Evolutionary conservation across 495 filamentous ascomycete species (phyloP), one percentile per base, ranked within the genome.

Genomic region (Hypoxylon lenormandii): DNA sequence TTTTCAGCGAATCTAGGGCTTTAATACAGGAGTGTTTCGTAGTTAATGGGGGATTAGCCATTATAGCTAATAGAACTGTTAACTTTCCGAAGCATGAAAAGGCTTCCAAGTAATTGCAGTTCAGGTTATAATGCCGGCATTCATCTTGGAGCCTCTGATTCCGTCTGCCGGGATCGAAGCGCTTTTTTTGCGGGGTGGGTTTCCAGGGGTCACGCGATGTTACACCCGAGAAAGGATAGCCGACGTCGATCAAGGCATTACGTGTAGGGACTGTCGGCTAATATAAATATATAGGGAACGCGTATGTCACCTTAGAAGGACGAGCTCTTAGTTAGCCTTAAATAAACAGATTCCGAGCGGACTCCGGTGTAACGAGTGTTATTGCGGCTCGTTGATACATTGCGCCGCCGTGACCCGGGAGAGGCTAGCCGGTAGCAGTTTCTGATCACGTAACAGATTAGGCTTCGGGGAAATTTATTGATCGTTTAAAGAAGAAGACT

Each of bases 251-350:
- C 10, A 54, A 21, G 21, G 21, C 18, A 19, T 66, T 47, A 50
- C 55, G 64, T 55, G 43, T 30, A 43, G 7, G 26, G 21, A 28
- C 21, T 42, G 49, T 40, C 55, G 64, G 55, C 42, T 66, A 66
- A 66, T 66, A 53, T 47, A 18, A 45, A 52, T 50, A 65, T 65
- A 51, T 45, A 58, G 13, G 18, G 60, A 64, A 64, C 60, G 52
- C 60, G 52, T 64, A 64, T 43, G 43, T 36, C 43, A 43, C 55
- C 49, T 64, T 7, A 48, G 13, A 50, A 26, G 30, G 19, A 30
- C 15, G 37, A 18, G 3, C 12, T 19, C 26, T 54, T 62, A 11
- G 26, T 15, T 12, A 46, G n/a, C 16, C 18, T 46, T 40, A 5
- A 36, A 56, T 19, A 33, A 42, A n/a, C 5, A 55, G 36, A 43